Conservation (phyloP, 768 basidiomycete species). For the Panellus pusillus region DNA sequence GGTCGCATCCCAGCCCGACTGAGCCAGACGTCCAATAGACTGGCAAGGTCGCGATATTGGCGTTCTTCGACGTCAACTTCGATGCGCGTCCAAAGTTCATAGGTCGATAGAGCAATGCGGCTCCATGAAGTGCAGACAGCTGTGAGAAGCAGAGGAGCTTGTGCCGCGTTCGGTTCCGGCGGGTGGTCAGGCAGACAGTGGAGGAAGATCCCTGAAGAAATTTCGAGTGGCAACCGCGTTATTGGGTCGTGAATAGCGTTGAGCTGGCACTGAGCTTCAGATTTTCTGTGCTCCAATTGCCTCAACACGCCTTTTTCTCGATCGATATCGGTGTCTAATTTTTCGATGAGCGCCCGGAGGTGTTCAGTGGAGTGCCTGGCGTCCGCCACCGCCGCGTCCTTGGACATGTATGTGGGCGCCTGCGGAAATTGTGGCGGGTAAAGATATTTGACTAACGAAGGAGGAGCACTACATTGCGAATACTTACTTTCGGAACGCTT, state of each 20-base stretch:
- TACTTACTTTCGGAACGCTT: too few species aligned
- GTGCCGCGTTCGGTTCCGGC: neutral
- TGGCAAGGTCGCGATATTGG: too few species aligned
- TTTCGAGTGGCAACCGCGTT: constrained; percentile 2
- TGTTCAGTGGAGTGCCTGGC: neutral
- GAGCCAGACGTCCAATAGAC: too few species aligned
- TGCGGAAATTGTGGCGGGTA: too few species aligned
- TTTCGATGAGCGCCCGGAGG: neutral
- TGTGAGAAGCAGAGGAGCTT: neutral
- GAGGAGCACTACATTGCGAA: too few species aligned
- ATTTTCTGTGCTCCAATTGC: neutral
- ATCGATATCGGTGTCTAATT: neutral
- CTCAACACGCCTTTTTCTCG: neutral
- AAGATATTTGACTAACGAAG: too few species aligned
- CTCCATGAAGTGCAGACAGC: neutral
- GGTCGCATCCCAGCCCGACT: too few species aligned
- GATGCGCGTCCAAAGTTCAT: neutral
- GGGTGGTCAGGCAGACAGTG: neutral
- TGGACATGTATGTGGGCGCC: too few species aligned
- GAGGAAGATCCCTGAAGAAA: neutral
- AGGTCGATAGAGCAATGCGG: neutral
- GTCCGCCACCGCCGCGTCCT: too few species aligned
- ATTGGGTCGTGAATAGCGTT: neutral
- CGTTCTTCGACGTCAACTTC: too few species aligned
- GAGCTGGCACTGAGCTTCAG: neutral